These are phyloP conservation scores for Heritiera fomes DNA, from an alignment of 345 rosid species.

Conservation along the genomic window DNA sequence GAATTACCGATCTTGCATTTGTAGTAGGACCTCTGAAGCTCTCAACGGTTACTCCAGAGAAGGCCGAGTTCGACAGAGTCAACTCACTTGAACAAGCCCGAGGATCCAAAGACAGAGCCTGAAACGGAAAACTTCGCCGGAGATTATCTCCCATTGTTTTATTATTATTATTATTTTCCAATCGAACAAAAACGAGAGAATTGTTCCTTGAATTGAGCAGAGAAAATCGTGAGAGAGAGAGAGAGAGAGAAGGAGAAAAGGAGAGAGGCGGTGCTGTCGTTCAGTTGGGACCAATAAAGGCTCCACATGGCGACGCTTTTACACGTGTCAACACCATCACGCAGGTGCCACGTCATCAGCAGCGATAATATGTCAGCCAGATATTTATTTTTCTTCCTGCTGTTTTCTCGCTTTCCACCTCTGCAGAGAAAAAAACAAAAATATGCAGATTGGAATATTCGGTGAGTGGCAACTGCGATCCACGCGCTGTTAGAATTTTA, in stretches of 20 bases:
- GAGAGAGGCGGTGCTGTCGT: slow-evolving; percentile 11
- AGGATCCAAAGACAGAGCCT: slow-evolving; percentile 36
- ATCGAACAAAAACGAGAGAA: slow-evolving; percentile 16
- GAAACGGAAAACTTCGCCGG: slow-evolving; percentile 28
- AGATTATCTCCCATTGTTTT: slow-evolving; percentile 20
- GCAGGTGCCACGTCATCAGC: slow-evolving; percentile 39
- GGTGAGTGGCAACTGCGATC: background rate
- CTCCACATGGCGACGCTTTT: slow-evolving; percentile 68
- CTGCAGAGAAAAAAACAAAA: background rate
- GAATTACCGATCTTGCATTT: slow-evolving; percentile 36
- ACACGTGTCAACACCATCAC: slow-evolving; percentile 39
- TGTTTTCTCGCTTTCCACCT: background rate
- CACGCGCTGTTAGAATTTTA: background rate
- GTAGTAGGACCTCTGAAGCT: slow-evolving; percentile 24
- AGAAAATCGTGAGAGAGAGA: slow-evolving; percentile 11
- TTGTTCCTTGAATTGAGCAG: slow-evolving; percentile 20
- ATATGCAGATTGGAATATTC: background rate
- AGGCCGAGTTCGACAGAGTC: slow-evolving; percentile 38
- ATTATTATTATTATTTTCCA: background rate
- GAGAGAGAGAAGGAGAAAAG: background rate
- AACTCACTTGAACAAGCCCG: slow-evolving; percentile 31
- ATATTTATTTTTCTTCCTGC: slow-evolving; percentile 30
- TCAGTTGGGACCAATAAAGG: slow-evolving; percentile 26
- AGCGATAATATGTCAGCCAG: slow-evolving; percentile 50
- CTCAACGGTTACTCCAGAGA: slow-evolving; percentile 43